Evolutionary conservation across 2,329 filamentous ascomycete species (phyloP), one percentile per base, ranked within the genome.

Genomic region (Eutypella sp.): DNA sequence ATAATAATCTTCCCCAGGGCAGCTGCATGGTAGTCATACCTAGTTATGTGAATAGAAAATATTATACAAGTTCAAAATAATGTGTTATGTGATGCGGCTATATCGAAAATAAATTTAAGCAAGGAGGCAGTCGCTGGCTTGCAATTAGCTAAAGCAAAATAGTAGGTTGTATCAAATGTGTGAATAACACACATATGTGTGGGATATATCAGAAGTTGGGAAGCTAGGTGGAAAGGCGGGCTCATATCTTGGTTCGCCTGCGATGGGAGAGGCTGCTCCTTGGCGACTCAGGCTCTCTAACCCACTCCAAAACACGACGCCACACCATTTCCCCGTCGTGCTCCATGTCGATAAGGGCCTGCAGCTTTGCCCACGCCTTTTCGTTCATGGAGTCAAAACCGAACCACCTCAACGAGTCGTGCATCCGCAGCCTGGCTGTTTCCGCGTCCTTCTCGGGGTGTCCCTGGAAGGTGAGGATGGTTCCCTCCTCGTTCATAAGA

Each of bases 371-470:
- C 47, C 63, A 60, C 10, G 58, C 57, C 41, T 58, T 60, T 22
- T 58, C 52, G 16, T 67, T 61, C 2, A 53, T 42, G 5, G 55
- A 50, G 22, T 65, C 63, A 25, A 65, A 59, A 3, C 64, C 63
- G 49, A 63, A 69, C 67, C 69, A 71, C 4, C 61, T 53, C 27
- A 55, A 48, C 2, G 65, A 51, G 44, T 70, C 63, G 46, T 63
- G 50, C 40, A 73, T 52, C 47, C 70, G 53, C 40, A 65, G 57
- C 45, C 62, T 66, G 4, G 69, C 69, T 16, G 69, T 63, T 29
- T 58, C 58, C 6, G 58, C 59, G 44, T 70, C 66, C 53, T 73
- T 67, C 52, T 73, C 70, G 0, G 70, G 71, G 46, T 73, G 71
- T 1, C 68, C 69, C 49, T 74, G 71, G 37, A 73, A 69, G 0